phyloP scores from a whole-genome alignment of 148 eudicot genomes.

The Rhododendron kiyosumense region DNA sequence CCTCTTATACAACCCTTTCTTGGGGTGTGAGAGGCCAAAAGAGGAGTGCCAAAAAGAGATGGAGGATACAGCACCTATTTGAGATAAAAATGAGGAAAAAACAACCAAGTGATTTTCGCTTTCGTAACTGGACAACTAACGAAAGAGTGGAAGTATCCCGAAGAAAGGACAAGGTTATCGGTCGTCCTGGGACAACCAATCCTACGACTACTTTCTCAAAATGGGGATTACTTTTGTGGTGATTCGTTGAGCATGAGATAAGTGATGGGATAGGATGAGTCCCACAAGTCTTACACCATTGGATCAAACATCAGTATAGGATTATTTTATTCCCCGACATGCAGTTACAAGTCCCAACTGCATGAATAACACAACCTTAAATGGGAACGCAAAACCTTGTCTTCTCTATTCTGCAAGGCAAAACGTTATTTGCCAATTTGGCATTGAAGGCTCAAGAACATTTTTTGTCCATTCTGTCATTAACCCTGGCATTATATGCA shows the following conservation, averaged over 20 bases:
- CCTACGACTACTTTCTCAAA: neutral
- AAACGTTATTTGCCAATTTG: neutral
- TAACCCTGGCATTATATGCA: neutral
- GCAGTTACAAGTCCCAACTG: neutral
- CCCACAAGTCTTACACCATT: neutral
- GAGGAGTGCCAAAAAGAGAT: neutral
- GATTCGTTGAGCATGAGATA: neutral
- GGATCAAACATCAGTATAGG: neutral
- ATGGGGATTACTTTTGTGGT: neutral
- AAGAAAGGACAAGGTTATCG: neutral
- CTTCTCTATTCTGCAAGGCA: neutral
- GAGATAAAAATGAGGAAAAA: neutral
- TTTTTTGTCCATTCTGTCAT: neutral
- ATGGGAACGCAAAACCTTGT: neutral
- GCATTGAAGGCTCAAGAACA: neutral
- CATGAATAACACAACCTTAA: neutral
- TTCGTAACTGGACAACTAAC: neutral
- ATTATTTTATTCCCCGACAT: neutral
- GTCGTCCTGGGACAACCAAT: neutral
- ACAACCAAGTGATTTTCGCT: neutral
- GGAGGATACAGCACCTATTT: neutral
- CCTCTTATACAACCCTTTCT: neutral
- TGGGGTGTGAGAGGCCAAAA: neutral
- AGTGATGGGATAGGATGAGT: neutral
- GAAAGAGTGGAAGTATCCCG: neutral